Base-by-base conservation (phyloP, 306 rosid genomes). In the Rosa chinensis region DNA sequence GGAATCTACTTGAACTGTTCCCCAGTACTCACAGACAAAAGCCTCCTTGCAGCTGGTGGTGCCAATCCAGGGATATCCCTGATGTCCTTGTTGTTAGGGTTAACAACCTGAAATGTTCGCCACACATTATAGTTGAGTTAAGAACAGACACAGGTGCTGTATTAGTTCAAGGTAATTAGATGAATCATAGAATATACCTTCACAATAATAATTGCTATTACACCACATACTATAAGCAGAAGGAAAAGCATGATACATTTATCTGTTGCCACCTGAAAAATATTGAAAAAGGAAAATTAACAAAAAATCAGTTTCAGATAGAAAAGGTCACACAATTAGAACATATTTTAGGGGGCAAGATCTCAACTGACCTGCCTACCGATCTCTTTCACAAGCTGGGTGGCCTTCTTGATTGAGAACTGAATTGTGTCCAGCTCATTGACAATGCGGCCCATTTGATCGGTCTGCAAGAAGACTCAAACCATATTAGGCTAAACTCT, bases 171-270 rank as follows among this genome's bases (percentile, higher is more conserved):
- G 59, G 20, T n/a, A 81, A 73, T 59, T 72, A 5, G 74, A 64
- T 8, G 75, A 76, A 52, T 55, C 82, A 44, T 70, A 79, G 59
- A 53, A 23, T 70, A 62, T 93, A 96, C 99, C 99, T 96, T 96
- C 58, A 96, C 99, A 64, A 96, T 77, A 82, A 96, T 96, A 75
- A 93, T 96, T 80, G 98, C 99, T 79, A 96, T 82, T 44, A 96
- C 99, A 79, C 99, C 98, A 59, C 90, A 85, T 82, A 96, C 98
- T 40, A 96, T 88, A 45, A 96, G 97, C 81, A 93, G 76, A 77
- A 96, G 91, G 76, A 96, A 93, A 75, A 90, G 86, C 99, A 96
- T 96, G 90, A 96, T 96, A 90, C 99, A 96, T 87, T 93, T 96
- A 76, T 96, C 99, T 18, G 99, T 96, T 79, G 99, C 99, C 77